Percentiles rank a stretch among this genome's conserved stretches.
These are phyloP conservation scores for Coemansia sp. DNA, from an alignment of 192 early-diverging fungal species.

Conservation along the genomic window DNA sequence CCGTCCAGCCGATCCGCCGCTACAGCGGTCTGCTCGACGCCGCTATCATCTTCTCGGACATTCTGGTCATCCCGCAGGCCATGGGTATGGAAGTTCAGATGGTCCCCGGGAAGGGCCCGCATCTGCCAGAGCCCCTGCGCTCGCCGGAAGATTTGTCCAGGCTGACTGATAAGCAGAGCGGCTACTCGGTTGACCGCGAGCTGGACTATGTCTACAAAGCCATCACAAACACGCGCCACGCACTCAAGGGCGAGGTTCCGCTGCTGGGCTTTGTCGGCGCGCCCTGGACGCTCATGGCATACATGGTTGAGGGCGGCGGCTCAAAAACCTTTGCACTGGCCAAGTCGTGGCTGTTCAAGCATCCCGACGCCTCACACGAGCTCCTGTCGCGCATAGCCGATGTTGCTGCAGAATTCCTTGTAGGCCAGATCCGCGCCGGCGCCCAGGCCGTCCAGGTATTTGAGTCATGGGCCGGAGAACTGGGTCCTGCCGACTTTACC, in stretches of 20 bases:
- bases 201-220: slow-evolving; percentile 92
- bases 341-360: slow-evolving; percentile 85
- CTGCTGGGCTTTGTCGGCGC: slow-evolving; percentile 96
- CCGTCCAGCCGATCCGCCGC: slow-evolving; percentile 93
- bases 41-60: slow-evolving; percentile 98
- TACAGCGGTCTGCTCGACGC: slow-evolving; percentile 88
- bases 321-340: slow-evolving; percentile 87
- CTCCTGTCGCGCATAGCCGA: slow-evolving; percentile 81
- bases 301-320: slow-evolving; percentile 98
- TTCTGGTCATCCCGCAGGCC: slow-evolving; percentile 95
- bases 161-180: slow-evolving; percentile 60
- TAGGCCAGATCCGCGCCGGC: slow-evolving; percentile 93
- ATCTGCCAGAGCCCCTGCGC: slow-evolving; percentile 80
- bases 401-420: slow-evolving; percentile 79
- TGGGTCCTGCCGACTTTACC: slow-evolving; percentile 77
- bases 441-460: slow-evolving; percentile 98
- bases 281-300: slow-evolving; percentile 98
- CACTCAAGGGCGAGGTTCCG: slow-evolving; percentile 81
- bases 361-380: slow-evolving; percentile 70
- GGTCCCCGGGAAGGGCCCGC: slow-evolving; percentile 85
- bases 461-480: slow-evolving; percentile 95
- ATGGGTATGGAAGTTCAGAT: slow-evolving; percentile 94
- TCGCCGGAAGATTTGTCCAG: slow-evolving; percentile 67
- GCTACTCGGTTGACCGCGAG: slow-evolving; percentile 61
- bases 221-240: slow-evolving; percentile 86